Conservation (phyloP, 495 filamentous ascomycete genomes). For the Daldinia grandis region DNA sequence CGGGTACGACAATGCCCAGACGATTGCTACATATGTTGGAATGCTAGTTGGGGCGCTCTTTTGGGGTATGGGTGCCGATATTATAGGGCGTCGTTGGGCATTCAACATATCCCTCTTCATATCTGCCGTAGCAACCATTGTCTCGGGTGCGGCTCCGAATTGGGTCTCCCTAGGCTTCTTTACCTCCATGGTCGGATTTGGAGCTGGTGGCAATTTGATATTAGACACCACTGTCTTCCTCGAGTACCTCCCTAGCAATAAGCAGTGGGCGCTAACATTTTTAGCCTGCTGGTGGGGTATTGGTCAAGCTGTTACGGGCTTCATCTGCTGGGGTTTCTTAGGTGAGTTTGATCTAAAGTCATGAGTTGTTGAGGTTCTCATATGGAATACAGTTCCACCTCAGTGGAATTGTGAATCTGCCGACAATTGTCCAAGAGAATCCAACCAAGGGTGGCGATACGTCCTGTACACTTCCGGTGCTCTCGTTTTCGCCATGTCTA, state of each 20-base stretch:
- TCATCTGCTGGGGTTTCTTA: slow-evolving; percentile 81
- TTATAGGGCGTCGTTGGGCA: slow-evolving; percentile 74
- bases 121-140: slow-evolving; percentile 69
- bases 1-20: slow-evolving; percentile 63
- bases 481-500: slow-evolving; percentile 71
- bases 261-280: slow-evolving; percentile 79
- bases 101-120: slow-evolving; percentile 78
- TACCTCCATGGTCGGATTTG: slow-evolving; percentile 73
- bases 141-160: slow-evolving; percentile 74
- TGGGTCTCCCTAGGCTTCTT: slow-evolving; percentile 72
- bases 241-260: slow-evolving; percentile 77
- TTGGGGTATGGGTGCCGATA: slow-evolving; percentile 80
- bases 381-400: slow-evolving; percentile 44
- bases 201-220: slow-evolving; percentile 77
- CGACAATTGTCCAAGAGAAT: slow-evolving; percentile 64
- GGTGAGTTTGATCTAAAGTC: slow-evolving; percentile 56
- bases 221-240: slow-evolving; percentile 79
- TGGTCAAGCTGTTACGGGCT: slow-evolving; percentile 72
- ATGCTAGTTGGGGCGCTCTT: slow-evolving; percentile 77
- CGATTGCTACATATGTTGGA: slow-evolving; percentile 72
- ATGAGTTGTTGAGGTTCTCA: slow-evolving; percentile 40
- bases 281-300: slow-evolving; percentile 83
- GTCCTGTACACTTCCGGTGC: slow-evolving; percentile 71
- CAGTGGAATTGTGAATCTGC: slow-evolving; percentile 65
- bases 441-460: slow-evolving; percentile 88